Percentiles rank a stretch among this genome's conserved stretches.
Evolutionary conservation across 805 yeast species (phyloP).

Genomic region (Wickerhamiella domercqiae): DNA sequence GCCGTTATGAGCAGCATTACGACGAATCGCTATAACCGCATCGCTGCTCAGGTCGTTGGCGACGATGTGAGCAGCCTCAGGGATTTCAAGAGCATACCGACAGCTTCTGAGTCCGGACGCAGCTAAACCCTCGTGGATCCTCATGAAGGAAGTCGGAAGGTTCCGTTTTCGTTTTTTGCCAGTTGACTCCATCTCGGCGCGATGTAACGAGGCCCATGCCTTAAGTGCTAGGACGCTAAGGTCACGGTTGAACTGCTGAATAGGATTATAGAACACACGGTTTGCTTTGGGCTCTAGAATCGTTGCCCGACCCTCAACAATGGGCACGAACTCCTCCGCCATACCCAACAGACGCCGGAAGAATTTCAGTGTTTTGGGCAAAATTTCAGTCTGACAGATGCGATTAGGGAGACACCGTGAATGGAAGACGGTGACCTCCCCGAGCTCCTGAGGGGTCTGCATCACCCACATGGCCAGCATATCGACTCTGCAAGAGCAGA

Average conservation of each 20-base stretch:
- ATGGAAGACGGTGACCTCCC: too few species aligned
- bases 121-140: constrained; percentile 74
- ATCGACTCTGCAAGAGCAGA: too few species aligned
- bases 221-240: constrained; percentile 68
- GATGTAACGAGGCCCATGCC: constrained; percentile 63
- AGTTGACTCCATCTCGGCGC: not conserved
- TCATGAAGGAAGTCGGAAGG: constrained; percentile 33
- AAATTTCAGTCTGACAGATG: too few species aligned
- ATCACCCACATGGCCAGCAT: too few species aligned
- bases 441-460: too few species aligned
- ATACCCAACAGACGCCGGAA: too few species aligned
- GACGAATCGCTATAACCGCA: constrained; percentile 67
- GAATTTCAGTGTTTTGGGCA: too few species aligned
- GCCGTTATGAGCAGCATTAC: constrained; percentile 55
- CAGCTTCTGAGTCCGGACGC: constrained; percentile 94
- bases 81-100: constrained; percentile 84
- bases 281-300: constrained; percentile 53
- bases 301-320: constrained; percentile 68
- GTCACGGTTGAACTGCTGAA: constrained; percentile 94
- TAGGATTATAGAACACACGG: constrained; percentile 83
- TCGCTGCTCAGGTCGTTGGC: constrained; percentile 83
- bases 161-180: constrained; percentile 12
- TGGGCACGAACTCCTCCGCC: constrained; percentile 8
- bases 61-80: constrained; percentile 50
- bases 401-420: too few species aligned